These are phyloP conservation scores for Pyrenophora seminiperda DNA, from an alignment of 2,329 filamentous ascomycete species.

Conservation along the genomic window DNA sequence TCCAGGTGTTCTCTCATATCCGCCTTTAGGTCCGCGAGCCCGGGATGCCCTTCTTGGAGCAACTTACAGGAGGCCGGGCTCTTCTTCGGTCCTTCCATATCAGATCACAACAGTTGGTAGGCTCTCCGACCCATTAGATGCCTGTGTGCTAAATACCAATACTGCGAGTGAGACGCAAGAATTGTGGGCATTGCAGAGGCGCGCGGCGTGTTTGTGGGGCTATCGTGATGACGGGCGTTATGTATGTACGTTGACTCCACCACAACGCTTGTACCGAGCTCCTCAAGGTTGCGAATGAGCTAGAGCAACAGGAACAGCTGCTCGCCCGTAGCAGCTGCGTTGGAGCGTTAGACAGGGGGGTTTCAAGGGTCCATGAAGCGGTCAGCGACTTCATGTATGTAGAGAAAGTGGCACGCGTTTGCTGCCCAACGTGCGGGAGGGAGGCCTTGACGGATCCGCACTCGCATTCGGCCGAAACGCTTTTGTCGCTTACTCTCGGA, in stretches of 20 bases:
- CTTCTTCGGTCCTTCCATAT: slow-evolving; percentile 4
- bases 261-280: not conserved
- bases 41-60: not conserved
- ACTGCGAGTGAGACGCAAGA: slow-evolving; percentile 6
- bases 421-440: slow-evolving; percentile 7
- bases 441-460: slow-evolving; percentile 3
- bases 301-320: not conserved
- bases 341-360: not conserved
- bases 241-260: slow-evolving; percentile 1
- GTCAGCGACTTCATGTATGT: slow-evolving; percentile 3
- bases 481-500: not conserved
- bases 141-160: not conserved
- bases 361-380: slow-evolving; percentile 1
- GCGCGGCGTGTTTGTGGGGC: slow-evolving; percentile 3
- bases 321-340: not conserved
- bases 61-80: not conserved
- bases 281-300: not conserved
- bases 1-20: not conserved
- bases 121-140: not conserved
- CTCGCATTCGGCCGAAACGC: not conserved
- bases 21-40: not conserved
- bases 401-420: slow-evolving; percentile 3
- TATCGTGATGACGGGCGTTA: slow-evolving; percentile 1
- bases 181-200: not conserved
- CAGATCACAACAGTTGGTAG: slow-evolving; percentile 5